phyloP scores from a whole-genome alignment of 169 alveolate species.

The Miamiensis avidus region DNA sequence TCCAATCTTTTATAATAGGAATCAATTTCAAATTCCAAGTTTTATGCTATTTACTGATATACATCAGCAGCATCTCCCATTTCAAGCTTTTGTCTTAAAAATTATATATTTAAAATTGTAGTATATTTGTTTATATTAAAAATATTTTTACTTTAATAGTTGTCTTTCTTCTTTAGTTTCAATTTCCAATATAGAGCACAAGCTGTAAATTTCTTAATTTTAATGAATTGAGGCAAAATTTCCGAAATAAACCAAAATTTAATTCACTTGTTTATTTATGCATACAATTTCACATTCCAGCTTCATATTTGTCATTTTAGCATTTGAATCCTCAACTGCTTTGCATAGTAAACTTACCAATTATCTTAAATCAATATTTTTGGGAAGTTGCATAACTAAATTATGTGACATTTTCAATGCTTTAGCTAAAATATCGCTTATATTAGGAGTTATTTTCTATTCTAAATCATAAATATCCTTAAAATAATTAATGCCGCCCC shows the following conservation, averaged over 20 bases:
- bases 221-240: background rate
- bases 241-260: background rate
- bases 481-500: slow-evolving; percentile 31
- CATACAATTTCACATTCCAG: slow-evolving; percentile 18
- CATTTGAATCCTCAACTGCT: slow-evolving; percentile 1
- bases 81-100: background rate
- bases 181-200: no score
- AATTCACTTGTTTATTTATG: slow-evolving; percentile 6
- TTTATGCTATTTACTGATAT: background rate
- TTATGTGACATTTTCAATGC: slow-evolving; percentile 15
- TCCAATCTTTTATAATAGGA: no score
- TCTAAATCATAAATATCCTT: slow-evolving; percentile 8
- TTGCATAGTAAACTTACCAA: slow-evolving; percentile 1
- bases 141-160: no score
- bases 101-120: no score
- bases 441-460: slow-evolving; percentile 6
- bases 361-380: slow-evolving; percentile 12
- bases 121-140: no score
- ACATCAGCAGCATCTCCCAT: background rate
- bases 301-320: background rate
- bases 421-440: background rate
- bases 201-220: background rate
- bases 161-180: no score
- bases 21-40: no score
- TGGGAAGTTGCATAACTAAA: slow-evolving; percentile 14